Conservation (phyloP, 2,329 filamentous ascomycete species). For the Fusarium continuum region DNA sequence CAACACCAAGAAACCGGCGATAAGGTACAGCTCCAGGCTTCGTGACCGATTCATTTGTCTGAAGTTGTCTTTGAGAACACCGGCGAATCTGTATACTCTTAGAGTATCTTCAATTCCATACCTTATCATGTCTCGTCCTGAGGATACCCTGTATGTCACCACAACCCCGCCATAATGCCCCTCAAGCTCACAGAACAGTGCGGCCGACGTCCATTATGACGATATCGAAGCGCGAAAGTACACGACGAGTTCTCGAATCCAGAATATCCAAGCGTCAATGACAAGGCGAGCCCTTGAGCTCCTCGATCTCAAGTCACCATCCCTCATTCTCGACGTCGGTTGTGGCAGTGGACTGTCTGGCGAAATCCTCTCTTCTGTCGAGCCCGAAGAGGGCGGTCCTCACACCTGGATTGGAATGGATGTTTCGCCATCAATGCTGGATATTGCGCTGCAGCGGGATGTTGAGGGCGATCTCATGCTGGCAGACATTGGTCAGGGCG, state of each 20-base stretch:
- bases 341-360: constrained; percentile 95
- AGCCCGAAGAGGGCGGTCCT: constrained; percentile 77
- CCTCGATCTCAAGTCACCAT: constrained; percentile 80
- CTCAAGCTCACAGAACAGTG: constrained; percentile 61
- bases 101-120: neutral
- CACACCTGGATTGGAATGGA: constrained; percentile 99
- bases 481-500: constrained; percentile 92
- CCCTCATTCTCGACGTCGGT: constrained; percentile 93
- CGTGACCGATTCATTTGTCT: neutral
- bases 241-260: constrained; percentile 94
- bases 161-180: constrained; percentile 32
- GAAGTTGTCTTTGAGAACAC: fast-evolving
- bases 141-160: constrained; percentile 82
- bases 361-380: constrained; percentile 84
- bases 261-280: constrained; percentile 95
- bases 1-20: constrained; percentile 24
- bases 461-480: constrained; percentile 94
- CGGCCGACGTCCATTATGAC: constrained; percentile 97
- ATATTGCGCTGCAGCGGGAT: constrained; percentile 88
- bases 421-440: constrained; percentile 94
- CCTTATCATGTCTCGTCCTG: constrained; percentile 88
- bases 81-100: fast-evolving
- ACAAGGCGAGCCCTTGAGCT: constrained; percentile 92
- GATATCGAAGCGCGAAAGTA: constrained; percentile 96
- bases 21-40: constrained; percentile 7